Evolutionary conservation across 164 flowering plant genomes (phyloP).

Genomic region (Vitis vinifera): ASM3070453v1 NC_081816.1:5510501-5511000

Average conservation of each 20-base stretch:
- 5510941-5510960: no score
- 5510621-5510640: neutral
- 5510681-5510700: neutral
- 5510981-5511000: no score
- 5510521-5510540: neutral
- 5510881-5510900: neutral
- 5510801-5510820: neutral
- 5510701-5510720: neutral
- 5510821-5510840: no score
- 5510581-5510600: neutral
- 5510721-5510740: neutral
- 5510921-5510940: no score
- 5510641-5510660: neutral
- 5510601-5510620: neutral
- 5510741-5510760: no score
- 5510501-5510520: constrained; percentile 1
- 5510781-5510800: neutral
- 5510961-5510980: no score
- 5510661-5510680: neutral
- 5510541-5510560: neutral
- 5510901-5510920: no score
- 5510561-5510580: neutral
- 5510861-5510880: neutral
- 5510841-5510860: no score
- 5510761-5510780: neutral